phyloP scores from a whole-genome alignment of 2,329 filamentous ascomycete genomes.

The Daldinia sp. region DNA sequence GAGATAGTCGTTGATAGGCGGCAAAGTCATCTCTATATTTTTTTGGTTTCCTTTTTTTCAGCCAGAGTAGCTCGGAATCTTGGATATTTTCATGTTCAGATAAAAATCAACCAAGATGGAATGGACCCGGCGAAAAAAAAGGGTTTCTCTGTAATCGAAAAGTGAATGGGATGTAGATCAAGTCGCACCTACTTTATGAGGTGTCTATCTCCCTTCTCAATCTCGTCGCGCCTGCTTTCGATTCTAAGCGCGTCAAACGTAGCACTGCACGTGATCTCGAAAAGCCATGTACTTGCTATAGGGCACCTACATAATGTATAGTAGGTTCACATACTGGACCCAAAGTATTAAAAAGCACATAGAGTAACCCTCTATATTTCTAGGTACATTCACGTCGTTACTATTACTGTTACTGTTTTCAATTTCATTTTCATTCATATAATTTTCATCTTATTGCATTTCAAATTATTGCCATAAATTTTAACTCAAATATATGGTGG shows the following conservation, averaged over 20 bases:
- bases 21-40: background rate
- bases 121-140: background rate
- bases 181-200: slow-evolving; percentile 6
- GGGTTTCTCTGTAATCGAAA: background rate
- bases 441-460: background rate
- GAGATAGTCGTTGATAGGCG: background rate
- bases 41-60: slow-evolving; percentile 9
- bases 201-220: background rate
- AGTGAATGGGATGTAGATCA: background rate
- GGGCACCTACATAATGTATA: background rate
- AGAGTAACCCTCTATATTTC: too few species aligned
- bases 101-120: background rate
- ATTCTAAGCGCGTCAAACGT: slow-evolving; percentile 31
- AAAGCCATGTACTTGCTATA: background rate
- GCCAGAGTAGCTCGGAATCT: background rate
- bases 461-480: slow-evolving; percentile 10
- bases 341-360: too few species aligned
- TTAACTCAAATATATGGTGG: background rate
- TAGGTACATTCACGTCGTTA: background rate
- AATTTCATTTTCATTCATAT: background rate
- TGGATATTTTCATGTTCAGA: slow-evolving; percentile 12
- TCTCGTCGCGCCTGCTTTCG: slow-evolving; percentile 28
- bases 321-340: too few species aligned
- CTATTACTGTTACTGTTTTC: too few species aligned
- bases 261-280: slow-evolving; percentile 26